Conservation (phyloP, 2,329 filamentous ascomycete species). For the Cryphonectria radicalis region DNA sequence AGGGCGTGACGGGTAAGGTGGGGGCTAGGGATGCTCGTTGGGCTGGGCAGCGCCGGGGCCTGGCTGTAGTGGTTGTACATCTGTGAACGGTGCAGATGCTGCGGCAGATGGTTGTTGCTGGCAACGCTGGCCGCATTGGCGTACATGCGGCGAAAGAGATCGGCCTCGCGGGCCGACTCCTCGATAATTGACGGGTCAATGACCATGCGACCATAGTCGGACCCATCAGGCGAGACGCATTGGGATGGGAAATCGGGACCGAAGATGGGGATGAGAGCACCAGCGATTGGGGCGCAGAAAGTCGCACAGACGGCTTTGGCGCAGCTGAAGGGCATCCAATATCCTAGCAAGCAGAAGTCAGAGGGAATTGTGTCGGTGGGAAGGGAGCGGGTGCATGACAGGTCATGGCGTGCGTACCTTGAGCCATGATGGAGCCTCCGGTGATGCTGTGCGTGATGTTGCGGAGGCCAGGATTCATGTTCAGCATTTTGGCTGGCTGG, state of each 20-base stretch:
- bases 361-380: conserved; percentile 2
- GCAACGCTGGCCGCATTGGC: conserved; percentile 32
- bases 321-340: conserved; percentile 93
- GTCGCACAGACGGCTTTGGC: conserved; percentile 86
- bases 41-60: conserved; percentile 31
- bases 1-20: conserved; percentile 18
- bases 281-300: conserved; percentile 85
- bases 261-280: conserved; percentile 87
- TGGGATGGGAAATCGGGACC: conserved; percentile 76
- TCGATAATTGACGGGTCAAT: conserved; percentile 63
- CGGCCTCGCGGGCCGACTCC: conserved; percentile 55
- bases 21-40: conserved; percentile 31
- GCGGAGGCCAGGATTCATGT: conserved; percentile 77
- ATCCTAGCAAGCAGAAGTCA: conserved; percentile 62
- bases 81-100: conserved; percentile 26
- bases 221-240: conserved; percentile 68
- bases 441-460: conserved; percentile 96
- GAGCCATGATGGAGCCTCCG: conserved; percentile 84
- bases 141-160: conserved; percentile 45
- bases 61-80: conserved; percentile 23
- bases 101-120: conserved; percentile 25
- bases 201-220: conserved; percentile 68
- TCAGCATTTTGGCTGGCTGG: conserved; percentile 81
- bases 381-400: background rate
- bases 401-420: conserved; percentile 64